Evolutionary conservation across 495 filamentous ascomycete species (phyloP).

Genomic region (Talaromyces nanjingensis): DNA sequence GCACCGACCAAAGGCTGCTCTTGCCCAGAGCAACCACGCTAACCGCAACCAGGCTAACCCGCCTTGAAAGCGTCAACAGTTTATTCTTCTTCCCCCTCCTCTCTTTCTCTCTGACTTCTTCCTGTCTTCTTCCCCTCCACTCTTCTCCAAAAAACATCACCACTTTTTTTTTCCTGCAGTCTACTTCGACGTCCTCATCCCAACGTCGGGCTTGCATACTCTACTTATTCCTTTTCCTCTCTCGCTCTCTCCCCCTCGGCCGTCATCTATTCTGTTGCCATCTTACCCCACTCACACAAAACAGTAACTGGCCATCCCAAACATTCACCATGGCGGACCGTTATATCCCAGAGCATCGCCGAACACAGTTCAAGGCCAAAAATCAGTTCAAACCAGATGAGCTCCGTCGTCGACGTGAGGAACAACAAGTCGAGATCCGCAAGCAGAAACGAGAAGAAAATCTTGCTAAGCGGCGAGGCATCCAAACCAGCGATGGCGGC

Average conservation of each 20-base stretch:
- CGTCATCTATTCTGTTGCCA: constrained; percentile 15
- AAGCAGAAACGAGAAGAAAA: constrained; percentile 98
- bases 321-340: constrained; percentile 78
- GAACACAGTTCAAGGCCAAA: constrained; percentile 98
- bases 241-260: constrained; percentile 28
- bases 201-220: constrained; percentile 15
- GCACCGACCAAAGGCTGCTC: constrained; percentile 1
- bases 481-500: constrained; percentile 63
- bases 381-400: constrained; percentile 98
- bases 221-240: constrained; percentile 20
- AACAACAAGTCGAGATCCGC: constrained; percentile 97
- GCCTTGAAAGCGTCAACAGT: constrained; percentile 17
- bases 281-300: constrained; percentile 11
- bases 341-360: constrained; percentile 98
- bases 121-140: constrained; percentile 14
- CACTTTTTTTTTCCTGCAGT: constrained; percentile 9
- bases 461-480: constrained; percentile 94
- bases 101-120: constrained; percentile 12
- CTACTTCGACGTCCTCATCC: constrained; percentile 4
- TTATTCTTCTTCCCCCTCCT: constrained; percentile 5
- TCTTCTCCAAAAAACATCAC: constrained; percentile 7
- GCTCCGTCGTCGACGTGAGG: constrained; percentile 95
- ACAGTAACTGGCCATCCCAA: constrained; percentile 11
- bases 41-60: constrained; percentile 10
- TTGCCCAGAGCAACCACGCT: constrained; percentile 15